A percentile compares a stretch with the other conserved stretches of the same genome.
phyloP scores from a whole-genome alignment of 192 early-diverging fungal species.

The Coemansia sp. region DNA sequence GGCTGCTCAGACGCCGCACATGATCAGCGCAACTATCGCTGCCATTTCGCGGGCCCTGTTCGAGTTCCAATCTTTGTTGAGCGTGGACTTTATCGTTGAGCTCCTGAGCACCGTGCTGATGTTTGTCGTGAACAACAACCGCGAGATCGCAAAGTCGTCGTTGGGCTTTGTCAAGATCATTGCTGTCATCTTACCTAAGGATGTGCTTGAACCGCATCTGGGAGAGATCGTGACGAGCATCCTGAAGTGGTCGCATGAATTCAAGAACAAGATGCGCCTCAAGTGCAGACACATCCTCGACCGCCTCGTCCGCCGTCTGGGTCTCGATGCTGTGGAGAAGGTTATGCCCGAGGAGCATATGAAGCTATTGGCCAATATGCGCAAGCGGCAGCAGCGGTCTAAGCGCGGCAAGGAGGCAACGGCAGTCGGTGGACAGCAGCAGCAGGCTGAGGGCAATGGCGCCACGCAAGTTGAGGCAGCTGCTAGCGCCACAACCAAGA shows the following conservation, averaged over 20 bases:
- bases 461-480: slow-evolving; percentile 54
- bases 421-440: slow-evolving; percentile 35
- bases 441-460: slow-evolving; percentile 47
- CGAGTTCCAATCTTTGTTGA: slow-evolving; percentile 82
- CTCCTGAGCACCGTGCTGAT: slow-evolving; percentile 78
- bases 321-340: slow-evolving; percentile 70
- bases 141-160: slow-evolving; percentile 89
- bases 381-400: slow-evolving; percentile 81
- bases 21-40: slow-evolving; percentile 90
- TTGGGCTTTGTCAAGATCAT: slow-evolving; percentile 95
- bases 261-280: slow-evolving; percentile 86
- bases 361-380: slow-evolving; percentile 90
- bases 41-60: slow-evolving; percentile 85
- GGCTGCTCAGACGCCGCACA: slow-evolving; percentile 84
- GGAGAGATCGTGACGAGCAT: slow-evolving; percentile 72
- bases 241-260: slow-evolving; percentile 81
- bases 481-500: slow-evolving; percentile 50
- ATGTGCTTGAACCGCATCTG: slow-evolving; percentile 71
- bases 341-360: slow-evolving; percentile 84
- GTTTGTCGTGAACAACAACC: slow-evolving; percentile 77
- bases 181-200: slow-evolving; percentile 73
- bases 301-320: slow-evolving; percentile 83
- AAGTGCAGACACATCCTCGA: slow-evolving; percentile 93
- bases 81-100: slow-evolving; percentile 65
- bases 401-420: slow-evolving; percentile 64